Conservation (phyloP, 2,329 filamentous ascomycete species). For the Sclerotinia minor region DNA sequence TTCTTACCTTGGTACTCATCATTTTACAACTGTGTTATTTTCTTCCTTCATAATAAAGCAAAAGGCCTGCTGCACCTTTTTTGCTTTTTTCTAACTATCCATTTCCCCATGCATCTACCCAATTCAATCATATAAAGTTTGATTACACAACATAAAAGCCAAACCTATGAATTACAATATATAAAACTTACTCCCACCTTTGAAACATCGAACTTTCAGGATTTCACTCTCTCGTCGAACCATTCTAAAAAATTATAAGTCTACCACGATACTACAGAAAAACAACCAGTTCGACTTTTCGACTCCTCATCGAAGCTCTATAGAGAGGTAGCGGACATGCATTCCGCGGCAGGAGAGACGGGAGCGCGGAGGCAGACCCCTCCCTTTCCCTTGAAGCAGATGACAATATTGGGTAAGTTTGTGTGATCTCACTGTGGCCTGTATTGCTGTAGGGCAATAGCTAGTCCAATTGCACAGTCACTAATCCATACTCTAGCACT, state of each 20-base stretch:
- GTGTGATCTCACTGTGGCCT: conserved; percentile 12
- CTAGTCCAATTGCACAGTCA: not conserved
- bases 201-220: not conserved
- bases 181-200: conserved; percentile 10
- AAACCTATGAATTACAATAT: conserved; percentile 8
- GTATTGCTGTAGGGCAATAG: conserved; percentile 8
- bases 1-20: conserved; percentile 19
- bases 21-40: conserved; percentile 9
- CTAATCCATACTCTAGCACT: conserved; percentile 57
- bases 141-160: conserved; percentile 23
- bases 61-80: conserved; percentile 13
- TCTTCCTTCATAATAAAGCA: conserved; percentile 17
- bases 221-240: conserved; percentile 12
- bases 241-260: not conserved
- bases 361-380: conserved; percentile 42
- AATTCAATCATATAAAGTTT: conserved; percentile 24
- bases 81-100: conserved; percentile 13
- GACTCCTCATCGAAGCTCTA: conserved; percentile 24
- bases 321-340: conserved; percentile 27
- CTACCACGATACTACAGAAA: not conserved
- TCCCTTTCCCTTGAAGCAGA: conserved; percentile 48
- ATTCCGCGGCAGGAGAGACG: conserved; percentile 33
- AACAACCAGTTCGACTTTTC: conserved; percentile 3
- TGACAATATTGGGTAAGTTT: conserved; percentile 54
- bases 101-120: conserved; percentile 15